A percentile compares a stretch with the other conserved stretches of the same genome.
Evolutionary conservation across 192 early-diverging fungal genomes (phyloP).

Genomic region (Backusella tuberculispora): DNA sequence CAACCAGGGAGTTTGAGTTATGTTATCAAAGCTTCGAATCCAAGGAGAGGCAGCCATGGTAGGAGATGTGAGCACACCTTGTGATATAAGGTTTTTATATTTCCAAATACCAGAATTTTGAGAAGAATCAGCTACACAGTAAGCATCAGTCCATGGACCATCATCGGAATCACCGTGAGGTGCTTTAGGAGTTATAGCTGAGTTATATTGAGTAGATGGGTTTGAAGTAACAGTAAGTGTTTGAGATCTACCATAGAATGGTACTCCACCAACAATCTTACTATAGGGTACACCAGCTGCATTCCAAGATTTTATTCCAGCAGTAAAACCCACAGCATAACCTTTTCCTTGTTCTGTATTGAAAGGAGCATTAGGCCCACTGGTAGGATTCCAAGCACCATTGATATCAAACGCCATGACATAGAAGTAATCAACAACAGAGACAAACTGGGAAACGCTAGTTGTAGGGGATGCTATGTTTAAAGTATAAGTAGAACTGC

Average conservation of each 20-base stretch:
- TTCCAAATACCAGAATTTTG: slow-evolving; percentile 51
- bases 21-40: slow-evolving; percentile 64
- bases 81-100: slow-evolving; percentile 16
- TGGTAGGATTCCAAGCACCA: slow-evolving; percentile 57
- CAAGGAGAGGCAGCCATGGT: slow-evolving; percentile 60
- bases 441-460: slow-evolving; percentile 62
- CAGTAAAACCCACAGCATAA: slow-evolving; percentile 32
- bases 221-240: neutral
- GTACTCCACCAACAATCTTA: slow-evolving; percentile 63
- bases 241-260: slow-evolving; percentile 61
- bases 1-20: slow-evolving; percentile 72
- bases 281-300: slow-evolving; percentile 56
- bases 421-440: slow-evolving; percentile 63
- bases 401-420: slow-evolving; percentile 71
- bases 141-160: slow-evolving; percentile 54
- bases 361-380: slow-evolving; percentile 55
- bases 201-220: neutral
- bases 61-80: slow-evolving; percentile 48
- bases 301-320: slow-evolving; percentile 60
- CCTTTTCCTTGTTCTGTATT: slow-evolving; percentile 38
- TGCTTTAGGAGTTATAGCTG: slow-evolving; percentile 18
- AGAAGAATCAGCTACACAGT: slow-evolving; percentile 46
- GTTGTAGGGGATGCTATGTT: slow-evolving; percentile 46
- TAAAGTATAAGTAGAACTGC: neutral
- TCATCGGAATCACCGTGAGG: slow-evolving; percentile 59